phyloP scores from a whole-genome alignment of 805 yeast genomes.

The Kockiozyma suomiensis region DNA sequence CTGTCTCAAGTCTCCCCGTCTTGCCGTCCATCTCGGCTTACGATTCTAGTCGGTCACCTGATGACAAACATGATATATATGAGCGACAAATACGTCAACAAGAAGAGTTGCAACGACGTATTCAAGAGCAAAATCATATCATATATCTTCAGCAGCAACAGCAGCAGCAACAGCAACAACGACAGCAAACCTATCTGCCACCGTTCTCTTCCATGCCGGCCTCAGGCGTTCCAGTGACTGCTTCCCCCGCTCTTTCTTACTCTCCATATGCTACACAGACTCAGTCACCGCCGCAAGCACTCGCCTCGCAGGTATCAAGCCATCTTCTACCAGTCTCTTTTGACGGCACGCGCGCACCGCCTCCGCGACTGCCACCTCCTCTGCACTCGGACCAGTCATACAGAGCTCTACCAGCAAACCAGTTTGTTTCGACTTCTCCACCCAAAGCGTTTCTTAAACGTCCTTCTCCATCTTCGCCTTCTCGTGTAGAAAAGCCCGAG shows the following conservation, averaged over 20 bases:
- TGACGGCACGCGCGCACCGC: background rate
- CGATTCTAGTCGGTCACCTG: background rate
- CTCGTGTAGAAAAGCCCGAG: background rate
- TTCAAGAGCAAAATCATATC: constrained; percentile 5
- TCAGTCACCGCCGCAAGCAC: background rate
- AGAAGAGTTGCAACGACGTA: background rate
- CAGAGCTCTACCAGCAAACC: constrained; percentile 4
- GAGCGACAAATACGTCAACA: constrained; percentile 6
- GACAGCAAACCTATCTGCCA: background rate
- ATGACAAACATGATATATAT: background rate
- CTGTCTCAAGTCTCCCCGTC: background rate
- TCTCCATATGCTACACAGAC: background rate
- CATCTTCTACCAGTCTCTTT: background rate
- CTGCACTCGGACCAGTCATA: background rate
- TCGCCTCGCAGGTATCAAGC: background rate
- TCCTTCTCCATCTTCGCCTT: background rate
- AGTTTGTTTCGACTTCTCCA: constrained; percentile 1
- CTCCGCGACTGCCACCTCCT: background rate
- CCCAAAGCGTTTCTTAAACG: background rate
- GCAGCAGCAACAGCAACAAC: background rate
- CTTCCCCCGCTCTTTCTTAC: background rate
- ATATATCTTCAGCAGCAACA: background rate
- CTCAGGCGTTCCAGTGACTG: background rate
- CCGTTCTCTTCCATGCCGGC: background rate
- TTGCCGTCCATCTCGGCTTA: background rate